A percentile compares a stretch with the other conserved stretches of the same genome.
phyloP scores from a whole-genome alignment of 1,139 yeast species.

The Geotrichum australiense region DNA sequence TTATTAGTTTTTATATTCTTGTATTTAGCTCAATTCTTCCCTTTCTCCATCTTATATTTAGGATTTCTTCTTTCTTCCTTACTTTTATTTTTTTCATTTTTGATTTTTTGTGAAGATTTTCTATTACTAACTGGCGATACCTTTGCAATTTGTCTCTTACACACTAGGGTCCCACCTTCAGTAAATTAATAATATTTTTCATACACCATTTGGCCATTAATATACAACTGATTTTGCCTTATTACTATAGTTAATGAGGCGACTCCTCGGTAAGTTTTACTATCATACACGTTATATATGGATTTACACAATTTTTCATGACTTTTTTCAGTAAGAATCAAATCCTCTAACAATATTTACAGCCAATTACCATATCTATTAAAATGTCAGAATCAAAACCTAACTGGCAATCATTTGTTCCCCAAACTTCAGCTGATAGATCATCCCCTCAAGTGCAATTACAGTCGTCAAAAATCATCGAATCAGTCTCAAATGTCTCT shows the following conservation, averaged over 20 bases:
- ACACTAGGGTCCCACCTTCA: background rate
- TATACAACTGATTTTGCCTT: background rate
- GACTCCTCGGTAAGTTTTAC: constrained; percentile 7
- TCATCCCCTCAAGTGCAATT: background rate
- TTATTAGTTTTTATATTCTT: too few relatives aligned
- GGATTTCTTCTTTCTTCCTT: background rate
- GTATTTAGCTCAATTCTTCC: too few relatives aligned
- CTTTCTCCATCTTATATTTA: background rate
- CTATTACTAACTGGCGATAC: background rate
- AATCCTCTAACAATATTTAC: background rate
- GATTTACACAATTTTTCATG: background rate
- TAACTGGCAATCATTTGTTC: constrained; percentile 15
- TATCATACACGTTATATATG: background rate
- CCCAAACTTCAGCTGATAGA: constrained; percentile 4
- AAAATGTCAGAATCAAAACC: constrained; percentile 10
- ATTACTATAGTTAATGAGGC: constrained; percentile 7
- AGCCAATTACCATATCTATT: background rate
- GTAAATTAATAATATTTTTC: background rate
- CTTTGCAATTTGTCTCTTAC: background rate
- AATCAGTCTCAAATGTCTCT: background rate
- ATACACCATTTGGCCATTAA: background rate
- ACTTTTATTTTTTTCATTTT: background rate
- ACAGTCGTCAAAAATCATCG: background rate
- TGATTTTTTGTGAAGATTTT: background rate
- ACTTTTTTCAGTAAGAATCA: background rate